Base-by-base conservation (phyloP, 2,329 filamentous ascomycete species). In the Ilyonectria mors-panacis region DNA sequence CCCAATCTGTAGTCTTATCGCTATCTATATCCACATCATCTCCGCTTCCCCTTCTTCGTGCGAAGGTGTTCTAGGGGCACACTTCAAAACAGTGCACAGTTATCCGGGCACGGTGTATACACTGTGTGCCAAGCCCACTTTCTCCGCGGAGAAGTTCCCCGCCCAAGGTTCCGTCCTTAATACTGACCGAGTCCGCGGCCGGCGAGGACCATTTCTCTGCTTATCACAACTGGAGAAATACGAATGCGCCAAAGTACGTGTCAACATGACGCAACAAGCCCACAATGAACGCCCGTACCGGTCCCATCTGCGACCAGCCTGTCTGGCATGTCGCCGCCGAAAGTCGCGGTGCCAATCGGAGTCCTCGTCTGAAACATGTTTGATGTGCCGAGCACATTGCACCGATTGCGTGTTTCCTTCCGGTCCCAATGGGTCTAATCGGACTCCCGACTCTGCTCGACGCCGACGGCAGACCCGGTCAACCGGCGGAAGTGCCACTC, bases 271-370 rank as follows among this genome's bases (percentile, higher is more conserved):
- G 63, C 65, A 56, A 23, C 59, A 61, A 15, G 50, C 19, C 39
- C 66, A 58, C 5, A 71, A 70, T 59, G 67, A 69, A 15, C 71
- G 89, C 50, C 89, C 88, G 3, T 91, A 91, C 74, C 82, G 89
- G 66, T 91, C 88, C 8, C 89, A 91, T 78, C 85, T 89, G 67
- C 85, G 86, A 44, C 87, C 88, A 56, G 89, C 89, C 9, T 91
- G 89, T 78, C 80, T 88, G 59, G 80, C 88, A 15, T 91, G 89
- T 73, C 84, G 89, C 59, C 85, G 85, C 66, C 85, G 89, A 66
- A 91, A 91, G 76, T 89, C 88, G 2, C 83, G 89, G 70, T 91
- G 89, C 75, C 89, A 88, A 19, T 85, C 88, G 30, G 87, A 89
- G 71, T 78, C 85, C 15, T 82, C 84, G 5, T 83, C 85, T 2